A percentile compares a stretch with the other conserved stretches of the same genome.
Evolutionary conservation across 83 land plant species (phyloP).

Genomic region (Diphasiastrum complanatum): DNA sequence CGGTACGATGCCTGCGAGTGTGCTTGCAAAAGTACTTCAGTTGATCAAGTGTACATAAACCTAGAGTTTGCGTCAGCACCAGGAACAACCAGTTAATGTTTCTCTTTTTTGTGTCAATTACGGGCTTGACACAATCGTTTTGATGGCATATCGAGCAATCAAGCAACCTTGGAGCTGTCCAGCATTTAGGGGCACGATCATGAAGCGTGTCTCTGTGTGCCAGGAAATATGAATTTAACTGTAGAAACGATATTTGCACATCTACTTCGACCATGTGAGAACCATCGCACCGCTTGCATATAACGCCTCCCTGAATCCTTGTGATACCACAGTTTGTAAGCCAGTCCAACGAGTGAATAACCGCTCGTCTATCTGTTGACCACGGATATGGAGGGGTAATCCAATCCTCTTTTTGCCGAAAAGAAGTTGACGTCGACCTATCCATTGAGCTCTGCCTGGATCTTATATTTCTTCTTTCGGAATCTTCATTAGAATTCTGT

Average conservation of each 20-base stretch:
- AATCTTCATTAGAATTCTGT: not conserved
- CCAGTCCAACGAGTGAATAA: constrained; percentile 37
- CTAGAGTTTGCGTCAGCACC: constrained; percentile 65
- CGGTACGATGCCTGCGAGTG: constrained; percentile 64
- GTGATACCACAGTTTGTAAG: constrained; percentile 33
- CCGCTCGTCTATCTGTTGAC: constrained; percentile 59
- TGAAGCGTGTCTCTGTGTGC: constrained; percentile 37
- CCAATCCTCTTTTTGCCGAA: constrained; percentile 31
- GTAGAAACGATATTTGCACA: constrained; percentile 31
- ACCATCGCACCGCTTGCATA: constrained; percentile 62
- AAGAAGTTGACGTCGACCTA: not conserved
- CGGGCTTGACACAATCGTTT: constrained; percentile 50
- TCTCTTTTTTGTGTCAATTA: constrained; percentile 49
- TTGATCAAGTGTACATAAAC: constrained; percentile 65
- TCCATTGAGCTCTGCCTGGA: not conserved
- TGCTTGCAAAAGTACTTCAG: constrained; percentile 92
- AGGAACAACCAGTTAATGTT: constrained; percentile 80
- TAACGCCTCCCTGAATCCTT: constrained; percentile 49
- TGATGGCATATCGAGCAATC: constrained; percentile 51
- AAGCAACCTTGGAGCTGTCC: constrained; percentile 55
- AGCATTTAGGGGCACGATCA: constrained; percentile 55
- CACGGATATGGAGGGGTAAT: constrained; percentile 51
- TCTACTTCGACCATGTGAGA: constrained; percentile 29
- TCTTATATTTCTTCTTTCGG: not conserved
- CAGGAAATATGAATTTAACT: constrained; percentile 32